These are phyloP conservation scores for Erodium chrysanthum DNA, from an alignment of 441 rosid species.

Conservation along the genomic window DNA sequence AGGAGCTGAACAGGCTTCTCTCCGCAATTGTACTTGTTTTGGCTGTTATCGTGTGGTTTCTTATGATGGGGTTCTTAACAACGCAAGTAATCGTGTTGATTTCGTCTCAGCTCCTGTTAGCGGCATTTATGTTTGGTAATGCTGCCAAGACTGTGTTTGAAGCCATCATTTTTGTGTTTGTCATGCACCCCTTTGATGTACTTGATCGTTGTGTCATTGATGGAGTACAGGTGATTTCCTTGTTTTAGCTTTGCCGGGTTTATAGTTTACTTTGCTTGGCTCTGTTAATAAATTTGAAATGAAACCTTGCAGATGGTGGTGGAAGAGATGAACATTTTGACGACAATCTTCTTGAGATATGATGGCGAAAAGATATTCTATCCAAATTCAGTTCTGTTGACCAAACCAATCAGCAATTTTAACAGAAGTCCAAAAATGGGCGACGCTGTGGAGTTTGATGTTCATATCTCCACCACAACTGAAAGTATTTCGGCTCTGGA, in stretches of 20 bases:
- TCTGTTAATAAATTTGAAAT: not conserved
- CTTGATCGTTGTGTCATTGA: conserved; percentile 21
- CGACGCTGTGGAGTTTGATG: conserved; percentile 27
- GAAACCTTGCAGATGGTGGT: conserved; percentile 28
- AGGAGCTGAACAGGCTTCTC: not conserved
- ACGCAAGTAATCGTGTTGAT: conserved; percentile 50
- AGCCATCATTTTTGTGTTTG: conserved; percentile 67
- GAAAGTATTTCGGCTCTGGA: conserved; percentile 21
- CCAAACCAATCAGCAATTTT: conserved; percentile 33
- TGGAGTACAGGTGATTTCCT: not conserved
- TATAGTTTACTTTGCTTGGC: too few relatives aligned
- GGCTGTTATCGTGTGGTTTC: conserved; percentile 54
- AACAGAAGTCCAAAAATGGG: conserved; percentile 35
- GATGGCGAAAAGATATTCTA: conserved; percentile 39
- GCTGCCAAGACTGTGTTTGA: conserved; percentile 75
- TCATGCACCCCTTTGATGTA: conserved; percentile 18
- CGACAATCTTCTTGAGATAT: conserved; percentile 29
- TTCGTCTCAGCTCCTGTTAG: conserved; percentile 56
- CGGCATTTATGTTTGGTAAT: conserved; percentile 63
- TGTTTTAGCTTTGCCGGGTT: not conserved
- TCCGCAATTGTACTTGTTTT: conserved; percentile 36
- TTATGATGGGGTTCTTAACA: conserved; percentile 53
- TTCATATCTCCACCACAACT: conserved; percentile 24
- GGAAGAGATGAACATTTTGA: conserved; percentile 38
- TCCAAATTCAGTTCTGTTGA: conserved; percentile 33